These are phyloP conservation scores for Rhizopogon vinicolor DNA, from an alignment of 768 basidiomycete genomes.

Conservation along the genomic window DNA sequence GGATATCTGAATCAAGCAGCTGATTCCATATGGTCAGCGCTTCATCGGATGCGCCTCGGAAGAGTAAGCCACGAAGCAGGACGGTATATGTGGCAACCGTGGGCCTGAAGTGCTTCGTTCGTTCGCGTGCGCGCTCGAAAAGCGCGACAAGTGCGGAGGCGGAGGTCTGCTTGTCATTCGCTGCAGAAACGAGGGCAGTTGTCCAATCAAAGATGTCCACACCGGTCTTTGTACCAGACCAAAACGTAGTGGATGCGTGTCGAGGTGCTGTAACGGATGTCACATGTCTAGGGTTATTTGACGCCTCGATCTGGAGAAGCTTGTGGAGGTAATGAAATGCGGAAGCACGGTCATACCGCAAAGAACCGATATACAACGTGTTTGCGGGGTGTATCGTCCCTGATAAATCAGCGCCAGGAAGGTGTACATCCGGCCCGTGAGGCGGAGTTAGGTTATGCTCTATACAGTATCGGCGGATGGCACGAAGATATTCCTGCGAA, in stretches of 20 bases:
- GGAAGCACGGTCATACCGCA: slow-evolving; percentile 35
- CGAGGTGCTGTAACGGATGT: background rate
- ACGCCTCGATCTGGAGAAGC: slow-evolving; percentile 28
- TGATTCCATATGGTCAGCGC: slow-evolving; percentile 43
- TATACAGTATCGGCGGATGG: slow-evolving; percentile 31
- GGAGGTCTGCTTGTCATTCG: slow-evolving; percentile 32
- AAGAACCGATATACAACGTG: slow-evolving; percentile 37
- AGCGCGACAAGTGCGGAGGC: slow-evolving; percentile 30
- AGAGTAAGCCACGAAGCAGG: slow-evolving; percentile 48
- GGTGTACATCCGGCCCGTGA: slow-evolving; percentile 7
- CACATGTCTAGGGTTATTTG: slow-evolving; percentile 4
- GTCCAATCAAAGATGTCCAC: slow-evolving; percentile 45
- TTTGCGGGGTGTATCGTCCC: slow-evolving; percentile 33
- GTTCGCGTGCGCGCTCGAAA: slow-evolving; percentile 29
- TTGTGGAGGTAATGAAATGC: slow-evolving; percentile 44
- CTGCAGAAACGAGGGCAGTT: slow-evolving; percentile 39
- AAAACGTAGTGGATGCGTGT: background rate
- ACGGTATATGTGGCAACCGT: slow-evolving; percentile 49
- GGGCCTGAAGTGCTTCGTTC: slow-evolving; percentile 29
- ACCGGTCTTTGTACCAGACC: slow-evolving; percentile 18
- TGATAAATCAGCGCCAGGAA: background rate
- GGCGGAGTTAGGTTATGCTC: slow-evolving; percentile 14
- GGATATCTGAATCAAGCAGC: slow-evolving; percentile 29
- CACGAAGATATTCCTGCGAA: slow-evolving; percentile 33
- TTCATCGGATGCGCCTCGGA: slow-evolving; percentile 31